phyloP scores from a whole-genome alignment of 768 basidiomycete species.

The Dacryopinax spathularia region DNA sequence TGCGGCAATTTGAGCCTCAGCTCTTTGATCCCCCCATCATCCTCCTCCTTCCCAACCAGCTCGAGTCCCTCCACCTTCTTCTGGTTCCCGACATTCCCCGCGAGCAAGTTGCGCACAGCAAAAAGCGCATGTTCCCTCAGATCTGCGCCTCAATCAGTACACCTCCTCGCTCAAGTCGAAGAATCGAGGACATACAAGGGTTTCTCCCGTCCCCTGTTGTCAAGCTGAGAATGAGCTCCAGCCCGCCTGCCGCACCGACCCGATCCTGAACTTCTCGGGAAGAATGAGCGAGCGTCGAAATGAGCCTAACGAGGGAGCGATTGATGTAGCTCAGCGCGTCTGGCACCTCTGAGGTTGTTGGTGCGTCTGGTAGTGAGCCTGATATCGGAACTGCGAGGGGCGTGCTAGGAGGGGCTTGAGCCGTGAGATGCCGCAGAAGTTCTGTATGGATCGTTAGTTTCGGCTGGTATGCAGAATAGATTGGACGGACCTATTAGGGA shows the following conservation, averaged over 20 bases:
- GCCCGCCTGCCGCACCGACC: conserved; percentile 53
- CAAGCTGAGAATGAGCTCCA: conserved; percentile 71
- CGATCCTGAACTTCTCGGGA: conserved; percentile 58
- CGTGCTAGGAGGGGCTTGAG: background rate
- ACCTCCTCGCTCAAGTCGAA: conserved; percentile 7
- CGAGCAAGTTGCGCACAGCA: conserved; percentile 61
- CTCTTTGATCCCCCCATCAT: background rate
- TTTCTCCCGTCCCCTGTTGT: conserved; percentile 84
- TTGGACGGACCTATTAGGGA: background rate
- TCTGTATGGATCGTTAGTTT: background rate
- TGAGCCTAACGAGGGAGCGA: conserved; percentile 72
- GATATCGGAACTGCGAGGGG: too few species aligned
- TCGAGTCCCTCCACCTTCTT: conserved; percentile 58
- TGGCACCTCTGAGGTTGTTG: background rate
- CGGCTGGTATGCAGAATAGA: background rate
- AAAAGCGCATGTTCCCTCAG: conserved; percentile 87
- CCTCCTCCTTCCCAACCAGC: conserved; percentile 17
- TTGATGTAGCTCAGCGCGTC: conserved; percentile 43
- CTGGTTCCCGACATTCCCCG: conserved; percentile 68
- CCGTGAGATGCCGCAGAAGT: background rate
- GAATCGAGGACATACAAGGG: conserved; percentile 52
- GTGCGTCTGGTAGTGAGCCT: too few species aligned
- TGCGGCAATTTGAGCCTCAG: too few species aligned
- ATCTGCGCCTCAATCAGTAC: conserved; percentile 33
- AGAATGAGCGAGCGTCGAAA: conserved; percentile 62